Base-by-base conservation (phyloP, 1,284 basidiomycete species). In the Moesziomyces aphidis region DNA sequence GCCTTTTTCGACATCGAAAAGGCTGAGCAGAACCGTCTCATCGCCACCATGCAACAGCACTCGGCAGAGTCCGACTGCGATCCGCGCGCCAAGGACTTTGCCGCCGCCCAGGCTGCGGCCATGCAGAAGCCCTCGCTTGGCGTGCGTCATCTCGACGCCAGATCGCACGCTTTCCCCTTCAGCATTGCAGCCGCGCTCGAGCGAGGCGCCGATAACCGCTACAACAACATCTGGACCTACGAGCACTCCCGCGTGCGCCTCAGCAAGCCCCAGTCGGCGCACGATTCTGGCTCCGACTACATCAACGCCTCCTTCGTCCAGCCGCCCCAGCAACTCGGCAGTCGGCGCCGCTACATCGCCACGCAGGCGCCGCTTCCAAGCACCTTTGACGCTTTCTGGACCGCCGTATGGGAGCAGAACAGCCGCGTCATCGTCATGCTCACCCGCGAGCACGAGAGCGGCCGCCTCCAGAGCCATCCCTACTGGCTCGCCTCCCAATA, bases 151-250 rank as follows among this genome's bases (percentile, higher is more conserved):
- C 53, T 52, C 15, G 67, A 60, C 23, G 60, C 46, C 34, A 47
- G 36, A 48, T 62, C 43, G 23, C 73, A 75, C 23, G 55, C 56
- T 0, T 96, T 87, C 90, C 95, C 81, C 11, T 97, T 92, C 85
- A 95, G 93, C 66, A 99, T 99, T 76, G 94, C 93, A 0, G 96
- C 96, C 5, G 96, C 94, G 3, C 89, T 99, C 5, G 96, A 98
- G 86, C 93, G 96, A 76, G 96, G 96, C 13, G 88, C 90, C 13
- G 95, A 98, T 88, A 98, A 98, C 79, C 78, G 86, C 15, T 88
- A 85, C 84, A 95, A 94, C 80, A 93, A 97, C 82, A 96, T 97
- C 59, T 97, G 95, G 95, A 95, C 95, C 0, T 97, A 95, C 80
- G 95, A 97, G 81, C 93, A 95, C 82, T 91, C 78, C 48, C 81